These are phyloP conservation scores for Ricinus communis DNA, from an alignment of 345 rosid species.

Conservation along the genomic window DNA sequence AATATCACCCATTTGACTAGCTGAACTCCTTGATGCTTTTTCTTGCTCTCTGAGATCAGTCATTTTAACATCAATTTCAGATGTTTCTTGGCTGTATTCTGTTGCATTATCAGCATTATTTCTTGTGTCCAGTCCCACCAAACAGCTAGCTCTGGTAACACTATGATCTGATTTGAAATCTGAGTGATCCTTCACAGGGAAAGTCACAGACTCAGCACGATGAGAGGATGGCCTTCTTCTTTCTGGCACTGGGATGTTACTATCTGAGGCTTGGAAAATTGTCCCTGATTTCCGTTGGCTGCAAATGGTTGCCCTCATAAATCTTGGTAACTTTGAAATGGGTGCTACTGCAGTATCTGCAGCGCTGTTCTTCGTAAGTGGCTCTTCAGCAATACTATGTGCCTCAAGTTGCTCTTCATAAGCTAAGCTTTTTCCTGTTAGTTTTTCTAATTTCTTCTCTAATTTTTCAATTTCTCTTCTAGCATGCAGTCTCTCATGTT, in stretches of 20 bases:
- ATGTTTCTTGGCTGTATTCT: constrained; percentile 54
- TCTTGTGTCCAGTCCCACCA: constrained; percentile 36
- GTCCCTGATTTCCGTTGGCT: constrained; percentile 56
- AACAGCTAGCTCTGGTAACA: constrained; percentile 53
- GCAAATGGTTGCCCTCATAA: constrained; percentile 74
- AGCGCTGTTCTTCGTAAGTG: constrained; percentile 13
- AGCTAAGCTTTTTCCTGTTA: constrained; percentile 36
- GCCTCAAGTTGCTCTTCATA: constrained; percentile 33
- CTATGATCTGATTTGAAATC: constrained; percentile 46
- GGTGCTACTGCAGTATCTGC: constrained; percentile 35
- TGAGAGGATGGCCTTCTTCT: constrained; percentile 42
- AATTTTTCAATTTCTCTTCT: constrained; percentile 39
- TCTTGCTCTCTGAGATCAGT: too few relatives aligned
- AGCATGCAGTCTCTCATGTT: constrained; percentile 45
- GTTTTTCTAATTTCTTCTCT: constrained; percentile 44
- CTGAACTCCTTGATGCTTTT: constrained; percentile 4
- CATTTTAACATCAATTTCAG: constrained; percentile 51
- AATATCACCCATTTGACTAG: constrained; percentile 16
- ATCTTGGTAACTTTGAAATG: constrained; percentile 51
- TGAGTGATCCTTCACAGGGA: constrained; percentile 47
- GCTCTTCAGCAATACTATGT: constrained; percentile 29
- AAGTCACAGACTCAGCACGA: constrained; percentile 55
- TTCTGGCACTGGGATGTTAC: constrained; percentile 19
- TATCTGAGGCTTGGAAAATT: constrained; percentile 28
- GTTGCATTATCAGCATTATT: constrained; percentile 47